phyloP scores from a whole-genome alignment of 1,284 basidiomycete species.

The Coniferiporia weirii region DNA sequence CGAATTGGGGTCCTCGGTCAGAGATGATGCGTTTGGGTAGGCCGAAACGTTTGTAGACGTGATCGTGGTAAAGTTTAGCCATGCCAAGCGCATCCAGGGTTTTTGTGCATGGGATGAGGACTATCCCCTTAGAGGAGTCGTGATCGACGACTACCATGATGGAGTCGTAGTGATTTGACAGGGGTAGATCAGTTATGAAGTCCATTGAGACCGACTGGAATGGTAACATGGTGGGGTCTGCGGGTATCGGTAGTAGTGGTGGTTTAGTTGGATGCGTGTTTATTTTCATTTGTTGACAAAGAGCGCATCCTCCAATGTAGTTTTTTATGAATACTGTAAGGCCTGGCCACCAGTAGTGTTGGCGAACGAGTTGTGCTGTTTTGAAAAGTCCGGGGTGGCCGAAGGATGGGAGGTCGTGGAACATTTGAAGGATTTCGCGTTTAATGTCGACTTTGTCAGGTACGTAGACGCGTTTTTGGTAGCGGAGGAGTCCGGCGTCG shows the following conservation, averaged over 20 bases:
- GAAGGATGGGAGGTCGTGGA: conserved; percentile 28
- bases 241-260: conserved; percentile 1
- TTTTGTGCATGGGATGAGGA: neutral
- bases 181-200: conserved; percentile 28
- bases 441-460: conserved; percentile 21
- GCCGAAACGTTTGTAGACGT: neutral
- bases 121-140: neutral
- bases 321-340: conserved; percentile 26
- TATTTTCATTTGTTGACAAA: conserved; percentile 35
- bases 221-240: neutral
- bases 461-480: conserved; percentile 23
- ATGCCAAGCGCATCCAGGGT: conserved; percentile 25
- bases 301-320: conserved; percentile 36
- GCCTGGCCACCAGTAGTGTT: conserved; percentile 41
- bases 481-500: conserved; percentile 15
- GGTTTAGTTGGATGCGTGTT: conserved; percentile 14
- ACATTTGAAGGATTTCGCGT: conserved; percentile 21
- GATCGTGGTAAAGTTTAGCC: neutral
- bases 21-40: conserved; percentile 15
- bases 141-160: neutral
- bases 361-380: conserved; percentile 31
- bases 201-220: conserved; percentile 28
- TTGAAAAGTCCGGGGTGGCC: conserved; percentile 40
- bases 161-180: neutral
- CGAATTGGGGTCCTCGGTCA: conserved; percentile 21